phyloP scores from a whole-genome alignment of 805 yeast genomes.

The Candida schatavii region DNA sequence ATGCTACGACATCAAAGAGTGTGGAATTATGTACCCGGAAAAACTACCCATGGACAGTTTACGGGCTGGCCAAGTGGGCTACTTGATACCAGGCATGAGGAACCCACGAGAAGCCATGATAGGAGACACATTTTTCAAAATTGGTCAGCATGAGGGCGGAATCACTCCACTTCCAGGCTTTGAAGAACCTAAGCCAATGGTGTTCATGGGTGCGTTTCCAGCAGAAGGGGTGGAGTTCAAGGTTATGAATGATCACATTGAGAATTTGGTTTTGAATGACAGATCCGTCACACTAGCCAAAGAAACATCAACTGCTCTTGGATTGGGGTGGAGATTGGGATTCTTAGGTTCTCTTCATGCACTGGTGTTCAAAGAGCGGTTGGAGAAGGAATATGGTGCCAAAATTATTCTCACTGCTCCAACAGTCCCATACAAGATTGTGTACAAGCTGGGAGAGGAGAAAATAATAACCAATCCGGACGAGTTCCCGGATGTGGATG shows the following conservation, averaged over 20 bases:
- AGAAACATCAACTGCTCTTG: constrained; percentile 90
- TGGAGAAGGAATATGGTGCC: constrained; percentile 93
- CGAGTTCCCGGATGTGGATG: constrained; percentile 72
- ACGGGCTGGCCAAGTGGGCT: constrained; percentile 91
- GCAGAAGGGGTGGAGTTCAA: constrained; percentile 92
- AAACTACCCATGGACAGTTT: constrained; percentile 60
- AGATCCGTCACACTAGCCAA: constrained; percentile 85
- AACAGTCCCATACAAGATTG: constrained; percentile 86
- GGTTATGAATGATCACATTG: constrained; percentile 83
- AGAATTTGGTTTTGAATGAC: constrained; percentile 85
- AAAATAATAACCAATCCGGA: constrained; percentile 82
- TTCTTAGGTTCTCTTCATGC: constrained; percentile 94
- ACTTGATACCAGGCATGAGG: constrained; percentile 92
- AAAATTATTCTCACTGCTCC: constrained; percentile 91
- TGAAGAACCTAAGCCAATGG: constrained; percentile 98
- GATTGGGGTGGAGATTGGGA: constrained; percentile 97
- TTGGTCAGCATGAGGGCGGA: constrained; percentile 45
- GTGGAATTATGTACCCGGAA: constrained; percentile 95
- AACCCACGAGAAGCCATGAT: constrained; percentile 80
- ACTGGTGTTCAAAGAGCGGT: constrained; percentile 85
- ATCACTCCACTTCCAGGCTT: constrained; percentile 88
- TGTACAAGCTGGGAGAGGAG: constrained; percentile 63
- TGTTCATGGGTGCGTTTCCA: constrained; percentile 96
- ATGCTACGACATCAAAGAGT: constrained; percentile 84
- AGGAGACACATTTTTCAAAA: constrained; percentile 83